Percentiles rank a stretch among this genome's conserved stretches.
phyloP scores from a whole-genome alignment of 208 protist species.

The Leishmania gerbilli region DNA sequence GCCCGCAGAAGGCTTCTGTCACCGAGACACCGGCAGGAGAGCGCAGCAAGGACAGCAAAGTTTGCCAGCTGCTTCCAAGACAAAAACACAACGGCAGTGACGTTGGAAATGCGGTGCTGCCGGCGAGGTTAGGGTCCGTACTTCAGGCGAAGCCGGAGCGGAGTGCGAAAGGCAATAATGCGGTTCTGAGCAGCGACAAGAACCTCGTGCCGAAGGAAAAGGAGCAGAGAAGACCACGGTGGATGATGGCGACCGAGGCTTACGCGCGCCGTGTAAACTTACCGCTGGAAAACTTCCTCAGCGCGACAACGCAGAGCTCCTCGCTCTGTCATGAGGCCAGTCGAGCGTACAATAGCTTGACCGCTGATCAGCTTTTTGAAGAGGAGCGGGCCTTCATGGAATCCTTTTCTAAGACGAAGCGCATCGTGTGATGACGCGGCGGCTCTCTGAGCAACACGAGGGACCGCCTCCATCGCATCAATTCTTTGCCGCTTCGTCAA shows the following conservation, averaged over 20 bases:
- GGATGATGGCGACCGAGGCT: slow-evolving; percentile 48
- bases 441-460: not conserved
- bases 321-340: slow-evolving; percentile 4
- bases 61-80: not conserved
- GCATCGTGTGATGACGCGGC: not conserved
- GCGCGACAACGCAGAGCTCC: not conserved
- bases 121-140: not conserved
- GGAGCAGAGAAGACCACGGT: slow-evolving; percentile 28
- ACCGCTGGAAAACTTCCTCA: not conserved
- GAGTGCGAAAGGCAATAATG: not conserved
- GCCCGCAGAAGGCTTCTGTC: not conserved
- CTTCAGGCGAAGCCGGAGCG: not conserved
- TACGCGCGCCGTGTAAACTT: slow-evolving; percentile 22
- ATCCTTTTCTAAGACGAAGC: slow-evolving; percentile 38
- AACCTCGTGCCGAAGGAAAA: slow-evolving; percentile 10
- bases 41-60: not conserved
- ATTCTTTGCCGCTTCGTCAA: not conserved
- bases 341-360: slow-evolving; percentile 29
- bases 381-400: slow-evolving; percentile 57
- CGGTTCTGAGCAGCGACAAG: not conserved
- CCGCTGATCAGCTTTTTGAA: slow-evolving; percentile 47
- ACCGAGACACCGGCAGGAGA: not conserved
- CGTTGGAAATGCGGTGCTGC: not conserved
- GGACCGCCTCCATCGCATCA: not conserved
- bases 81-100: not conserved